A percentile compares a stretch with the other conserved stretches of the same genome.
phyloP scores from a whole-genome alignment of 192 early-diverging fungal species.

The Mortierella alpina region DNA sequence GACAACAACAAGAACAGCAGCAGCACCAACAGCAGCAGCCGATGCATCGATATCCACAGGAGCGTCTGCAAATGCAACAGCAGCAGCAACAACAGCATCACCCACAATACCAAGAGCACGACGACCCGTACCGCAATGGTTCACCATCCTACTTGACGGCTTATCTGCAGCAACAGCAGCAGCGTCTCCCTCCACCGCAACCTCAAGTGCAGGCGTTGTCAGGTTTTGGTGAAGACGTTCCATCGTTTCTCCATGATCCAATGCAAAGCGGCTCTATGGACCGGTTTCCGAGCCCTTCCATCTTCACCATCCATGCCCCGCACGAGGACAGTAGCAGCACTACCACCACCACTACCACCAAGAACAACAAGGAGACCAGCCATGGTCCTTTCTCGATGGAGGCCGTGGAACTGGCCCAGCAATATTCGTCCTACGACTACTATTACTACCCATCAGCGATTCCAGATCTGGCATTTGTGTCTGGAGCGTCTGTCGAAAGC shows the following conservation, averaged over 20 bases:
- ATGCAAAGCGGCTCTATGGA: neutral
- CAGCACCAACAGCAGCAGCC: neutral
- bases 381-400: neutral
- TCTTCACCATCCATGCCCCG: neutral
- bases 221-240: too few species aligned
- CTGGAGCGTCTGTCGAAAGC: too few species aligned
- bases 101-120: neutral
- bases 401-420: neutral
- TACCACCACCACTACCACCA: conserved; percentile 1
- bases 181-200: neutral
- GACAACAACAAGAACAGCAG: conserved; percentile 5
- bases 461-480: too few species aligned
- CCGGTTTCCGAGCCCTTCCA: neutral
- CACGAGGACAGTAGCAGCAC: neutral
- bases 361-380: neutral
- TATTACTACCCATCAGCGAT: too few species aligned
- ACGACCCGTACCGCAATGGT: too few species aligned
- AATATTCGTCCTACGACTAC: too few species aligned
- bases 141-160: neutral
- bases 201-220: too few species aligned
- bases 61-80: neutral
- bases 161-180: neutral
- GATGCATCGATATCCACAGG: neutral
- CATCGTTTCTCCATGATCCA: too few species aligned
- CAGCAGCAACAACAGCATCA: neutral